phyloP scores from a whole-genome alignment of 2,329 filamentous ascomycete genomes.

The Zopfia rhizophila region DNA sequence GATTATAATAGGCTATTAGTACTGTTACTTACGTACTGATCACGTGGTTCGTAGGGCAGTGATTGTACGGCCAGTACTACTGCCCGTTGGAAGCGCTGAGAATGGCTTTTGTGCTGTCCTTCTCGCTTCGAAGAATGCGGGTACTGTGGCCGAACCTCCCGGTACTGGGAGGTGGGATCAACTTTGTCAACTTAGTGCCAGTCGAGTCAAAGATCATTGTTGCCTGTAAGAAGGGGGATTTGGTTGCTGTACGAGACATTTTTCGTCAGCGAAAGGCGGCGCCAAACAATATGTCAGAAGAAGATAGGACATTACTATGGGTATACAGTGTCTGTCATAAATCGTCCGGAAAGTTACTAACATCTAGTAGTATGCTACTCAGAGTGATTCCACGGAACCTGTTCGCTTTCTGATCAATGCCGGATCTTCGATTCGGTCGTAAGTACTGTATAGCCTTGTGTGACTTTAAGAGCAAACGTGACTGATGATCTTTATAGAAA shows the following conservation, averaged over 20 bases:
- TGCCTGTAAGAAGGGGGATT: conserved; percentile 16
- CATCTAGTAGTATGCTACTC: conserved; percentile 2
- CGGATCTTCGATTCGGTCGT: conserved; percentile 8
- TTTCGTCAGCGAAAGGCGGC: conserved; percentile 10
- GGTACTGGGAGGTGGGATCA: conserved; percentile 2
- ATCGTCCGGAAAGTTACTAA: no score
- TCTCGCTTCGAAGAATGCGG: neutral
- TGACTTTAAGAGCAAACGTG: neutral
- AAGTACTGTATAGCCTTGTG: conserved; percentile 2
- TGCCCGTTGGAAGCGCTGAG: no score
- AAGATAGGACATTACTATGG: neutral
- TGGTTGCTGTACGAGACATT: conserved; percentile 5
- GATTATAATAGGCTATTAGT: no score
- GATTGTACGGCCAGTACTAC: no score
- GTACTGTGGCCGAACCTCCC: neutral
- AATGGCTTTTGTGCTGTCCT: conserved; percentile 3
- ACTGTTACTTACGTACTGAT: no score
- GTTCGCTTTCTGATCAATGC: conserved; percentile 6
- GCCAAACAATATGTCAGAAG: conserved; percentile 9
- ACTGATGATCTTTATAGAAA: neutral
- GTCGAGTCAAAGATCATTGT: conserved; percentile 4
- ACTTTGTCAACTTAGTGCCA: conserved; percentile 5
- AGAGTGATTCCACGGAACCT: conserved; percentile 11
- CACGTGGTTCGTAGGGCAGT: no score
- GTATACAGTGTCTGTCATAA: conserved; percentile 5